Percentiles rank a stretch among this genome's conserved stretches.
phyloP scores from a whole-genome alignment of 129 eudicot genomes.

The Smallanthus sonchifolius region DNA sequence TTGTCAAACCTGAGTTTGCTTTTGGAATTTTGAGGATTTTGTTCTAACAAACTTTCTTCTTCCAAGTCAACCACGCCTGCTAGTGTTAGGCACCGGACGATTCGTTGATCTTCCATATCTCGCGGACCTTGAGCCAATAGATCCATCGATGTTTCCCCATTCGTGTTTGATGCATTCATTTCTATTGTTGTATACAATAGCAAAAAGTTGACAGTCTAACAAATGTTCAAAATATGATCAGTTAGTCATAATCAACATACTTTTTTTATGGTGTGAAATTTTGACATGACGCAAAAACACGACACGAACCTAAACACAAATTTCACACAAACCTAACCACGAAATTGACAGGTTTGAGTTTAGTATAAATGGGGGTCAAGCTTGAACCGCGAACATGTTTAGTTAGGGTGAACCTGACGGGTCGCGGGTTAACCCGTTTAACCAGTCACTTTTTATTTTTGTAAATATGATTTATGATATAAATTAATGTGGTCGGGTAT shows the following conservation, averaged over 20 bases:
- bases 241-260: neutral
- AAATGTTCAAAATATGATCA: neutral
- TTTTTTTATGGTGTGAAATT: too few species aligned
- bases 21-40: neutral
- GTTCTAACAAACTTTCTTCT: neutral
- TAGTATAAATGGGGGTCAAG: too few species aligned
- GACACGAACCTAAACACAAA: too few species aligned
- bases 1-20: neutral
- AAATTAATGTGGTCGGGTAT: too few species aligned
- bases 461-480: too few species aligned
- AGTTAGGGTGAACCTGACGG: neutral
- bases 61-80: constrained; percentile 21
- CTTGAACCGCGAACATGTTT: too few species aligned
- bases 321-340: too few species aligned
- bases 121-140: constrained; percentile 22
- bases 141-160: constrained; percentile 30
- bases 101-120: constrained; percentile 25
- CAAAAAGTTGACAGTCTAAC: constrained; percentile 34
- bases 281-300: too few species aligned
- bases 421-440: neutral
- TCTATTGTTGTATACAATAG: constrained; percentile 25
- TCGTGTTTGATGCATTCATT: constrained; percentile 25
- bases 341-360: too few species aligned
- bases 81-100: constrained; percentile 13
- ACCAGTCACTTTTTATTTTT: neutral